Evolutionary conservation across 495 filamentous ascomycete genomes (phyloP).

Genomic region (Aeminium ludgeri): DNA sequence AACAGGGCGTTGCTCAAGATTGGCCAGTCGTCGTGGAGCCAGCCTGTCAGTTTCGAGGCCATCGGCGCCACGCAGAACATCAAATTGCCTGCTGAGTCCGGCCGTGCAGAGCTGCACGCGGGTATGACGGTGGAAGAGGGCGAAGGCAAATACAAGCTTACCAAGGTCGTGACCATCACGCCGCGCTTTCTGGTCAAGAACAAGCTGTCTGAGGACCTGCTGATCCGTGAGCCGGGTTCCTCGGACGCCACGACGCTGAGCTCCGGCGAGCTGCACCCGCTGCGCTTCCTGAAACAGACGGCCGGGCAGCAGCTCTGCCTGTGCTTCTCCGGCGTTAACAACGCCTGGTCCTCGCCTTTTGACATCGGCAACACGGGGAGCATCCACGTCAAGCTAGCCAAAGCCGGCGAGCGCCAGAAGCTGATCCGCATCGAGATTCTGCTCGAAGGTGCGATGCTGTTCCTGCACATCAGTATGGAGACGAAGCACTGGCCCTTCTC

Average conservation of each 20-base stretch:
- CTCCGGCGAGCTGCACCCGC: conserved; percentile 55
- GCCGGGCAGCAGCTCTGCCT: conserved; percentile 76
- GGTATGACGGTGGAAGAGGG: conserved; percentile 79
- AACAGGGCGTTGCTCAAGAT: conserved; percentile 79
- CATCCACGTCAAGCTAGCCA: conserved; percentile 84
- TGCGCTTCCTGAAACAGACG: conserved; percentile 69
- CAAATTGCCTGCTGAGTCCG: conserved; percentile 51
- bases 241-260: conserved; percentile 63
- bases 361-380: conserved; percentile 88
- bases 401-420: conserved; percentile 70
- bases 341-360: conserved; percentile 96
- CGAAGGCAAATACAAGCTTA: conserved; percentile 93
- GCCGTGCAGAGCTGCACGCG: conserved; percentile 68
- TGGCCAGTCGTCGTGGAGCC: conserved; percentile 84
- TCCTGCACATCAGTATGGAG: conserved; percentile 78
- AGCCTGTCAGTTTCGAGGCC: conserved; percentile 95
- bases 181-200: conserved; percentile 92
- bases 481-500: conserved; percentile 94
- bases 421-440: conserved; percentile 78
- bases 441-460: conserved; percentile 81
- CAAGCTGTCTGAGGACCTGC: conserved; percentile 69
- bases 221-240: conserved; percentile 78
- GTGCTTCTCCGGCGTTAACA: conserved; percentile 87
- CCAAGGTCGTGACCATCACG: conserved; percentile 83
- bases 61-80: conserved; percentile 84